Base-by-base conservation (phyloP, 495 filamentous ascomycete species). In the Neurospora sp. region DNA sequence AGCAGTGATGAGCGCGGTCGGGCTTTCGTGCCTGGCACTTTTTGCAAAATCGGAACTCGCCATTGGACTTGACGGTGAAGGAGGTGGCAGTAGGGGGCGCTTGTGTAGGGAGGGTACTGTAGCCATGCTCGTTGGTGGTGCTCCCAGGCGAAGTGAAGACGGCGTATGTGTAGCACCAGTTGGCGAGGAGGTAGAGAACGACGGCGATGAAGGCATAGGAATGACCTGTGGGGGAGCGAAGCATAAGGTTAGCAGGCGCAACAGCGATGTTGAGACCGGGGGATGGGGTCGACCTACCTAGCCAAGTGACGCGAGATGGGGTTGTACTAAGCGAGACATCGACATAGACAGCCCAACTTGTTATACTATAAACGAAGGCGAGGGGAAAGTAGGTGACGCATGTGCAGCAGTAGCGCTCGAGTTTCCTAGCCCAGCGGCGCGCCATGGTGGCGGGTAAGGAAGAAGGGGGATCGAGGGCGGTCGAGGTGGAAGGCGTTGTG, bases 1-100 rank as follows among this genome's bases (percentile, higher is more conserved):
- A 95, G 86, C 96, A 99, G 85, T 99, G 96, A 80, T 99, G 96
- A 40, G 96, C 89, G 38, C 96, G 94, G 82, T 98, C 96, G 54
- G 96, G 96, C 83, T 99, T 99, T 70, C 90, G 89, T 39, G 89
- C 90, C 82, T 95, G 91, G 82, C 96, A 99, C 83, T 99, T 99
- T 84, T 98, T 98, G 86, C 96, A 99, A 84, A 91, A 98, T 40
- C 96, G 90, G 39, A 90, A 81, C 75, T 90, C 90, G 72, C 96
- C 96, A 40, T 91, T 92, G 66, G 93, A 92, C 83, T 93, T 98
- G 78, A 97, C 96, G 1, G 94, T 97, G 78, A 93, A 92, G 34
- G 92, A 91, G 11, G 90, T 92, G 76, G 90, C 89, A 62, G 83
- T 82, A 31, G 78, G 87, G 76, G 72, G 84, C 39, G 79, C 77